These are phyloP conservation scores for Suhomyces anneliseae DNA, from an alignment of 1,139 yeast genomes.

Conservation along the genomic window DNA sequence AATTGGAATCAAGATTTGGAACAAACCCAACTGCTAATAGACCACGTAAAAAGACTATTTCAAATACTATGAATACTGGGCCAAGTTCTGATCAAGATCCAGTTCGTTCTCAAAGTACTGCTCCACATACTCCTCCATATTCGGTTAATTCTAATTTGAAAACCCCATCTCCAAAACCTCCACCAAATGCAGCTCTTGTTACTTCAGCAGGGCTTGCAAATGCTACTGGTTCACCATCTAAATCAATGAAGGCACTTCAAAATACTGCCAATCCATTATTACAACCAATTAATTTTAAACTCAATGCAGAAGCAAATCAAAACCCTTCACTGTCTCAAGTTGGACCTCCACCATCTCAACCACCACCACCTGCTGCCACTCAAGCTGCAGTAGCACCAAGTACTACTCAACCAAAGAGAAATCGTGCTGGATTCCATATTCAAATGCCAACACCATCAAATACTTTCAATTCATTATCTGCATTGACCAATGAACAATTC, in stretches of 20 bases:
- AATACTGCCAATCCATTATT: slow-evolving; percentile 48
- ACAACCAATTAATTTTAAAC: slow-evolving; percentile 60
- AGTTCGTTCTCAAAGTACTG: slow-evolving; percentile 7
- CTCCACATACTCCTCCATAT: slow-evolving; percentile 43
- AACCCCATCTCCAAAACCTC: slow-evolving; percentile 46
- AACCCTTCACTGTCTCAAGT: not conserved
- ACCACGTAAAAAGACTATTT: slow-evolving; percentile 42
- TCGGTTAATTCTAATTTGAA: slow-evolving; percentile 19
- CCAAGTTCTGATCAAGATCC: slow-evolving; percentile 2
- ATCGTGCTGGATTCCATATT: slow-evolving; percentile 43
- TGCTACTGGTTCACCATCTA: slow-evolving; percentile 44
- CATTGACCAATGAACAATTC: slow-evolving; percentile 34
- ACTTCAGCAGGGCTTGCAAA: slow-evolving; percentile 17
- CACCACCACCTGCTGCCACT: slow-evolving; percentile 2
- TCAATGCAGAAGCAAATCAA: slow-evolving; percentile 8
- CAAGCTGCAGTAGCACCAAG: not conserved
- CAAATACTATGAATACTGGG: slow-evolving; percentile 29
- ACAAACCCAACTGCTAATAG: slow-evolving; percentile 24
- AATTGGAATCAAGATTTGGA: slow-evolving; percentile 37
- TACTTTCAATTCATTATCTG: slow-evolving; percentile 34
- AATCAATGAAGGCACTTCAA: slow-evolving; percentile 56
- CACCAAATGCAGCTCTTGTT: slow-evolving; percentile 24
- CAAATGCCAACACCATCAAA: slow-evolving; percentile 52
- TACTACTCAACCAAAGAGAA: slow-evolving; percentile 16
- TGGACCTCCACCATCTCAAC: not conserved